Base-by-base conservation (phyloP, 2,329 filamentous ascomycete genomes). In the Fonsecaea monophora region DNA sequence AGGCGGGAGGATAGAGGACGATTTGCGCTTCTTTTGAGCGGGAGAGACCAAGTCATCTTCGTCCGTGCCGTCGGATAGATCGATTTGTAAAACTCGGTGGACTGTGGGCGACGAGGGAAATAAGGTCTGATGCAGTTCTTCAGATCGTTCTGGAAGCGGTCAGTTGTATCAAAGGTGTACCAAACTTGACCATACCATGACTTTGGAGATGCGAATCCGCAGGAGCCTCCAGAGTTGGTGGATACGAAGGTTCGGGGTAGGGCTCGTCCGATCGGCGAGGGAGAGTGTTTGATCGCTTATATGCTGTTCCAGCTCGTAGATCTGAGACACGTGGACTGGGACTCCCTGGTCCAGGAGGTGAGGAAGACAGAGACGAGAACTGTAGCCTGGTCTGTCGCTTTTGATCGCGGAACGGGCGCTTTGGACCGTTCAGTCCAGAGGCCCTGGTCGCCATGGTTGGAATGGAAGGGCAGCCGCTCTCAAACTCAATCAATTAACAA, bases 381-480 rank as follows among this genome's bases (percentile, higher is more conserved):
- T 78, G 71, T 45, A 82, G 76, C 56, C 78, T 79, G 59, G 80
- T 79, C 72, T 82, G 81, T 53, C 61, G 67, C 61, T 69, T 71
- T 15, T 62, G 68, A 45, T 68, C 64, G 48, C 71, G 68, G 60
- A 66, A 54, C 32, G 67, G 62, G 9, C 67, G 64, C 64, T 58
- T 59, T 3, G 64, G 37, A 25, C 53, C 42, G 6, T 21, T 15
- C 13, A 50, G 8, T 57, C n/a, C 54, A 3, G 40, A 56, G 37
- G 30, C 6, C 9, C 18, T 25, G 15, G 45, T 8, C 54, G 59
- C 59, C 59, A 61, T 61, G 18, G 7, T 15, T 34, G 30, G 30
- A 35, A 53, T 35, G 8, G 18, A 2, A 25, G 25, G 5, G 32
- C 37, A 21, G 59, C 18, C 25, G 18, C 25, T 25, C 9, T 30